Evolutionary conservation across 306 rosid genomes (phyloP), one percentile per base, ranked within the genome.

Genomic region (Corylus avellana): DNA sequence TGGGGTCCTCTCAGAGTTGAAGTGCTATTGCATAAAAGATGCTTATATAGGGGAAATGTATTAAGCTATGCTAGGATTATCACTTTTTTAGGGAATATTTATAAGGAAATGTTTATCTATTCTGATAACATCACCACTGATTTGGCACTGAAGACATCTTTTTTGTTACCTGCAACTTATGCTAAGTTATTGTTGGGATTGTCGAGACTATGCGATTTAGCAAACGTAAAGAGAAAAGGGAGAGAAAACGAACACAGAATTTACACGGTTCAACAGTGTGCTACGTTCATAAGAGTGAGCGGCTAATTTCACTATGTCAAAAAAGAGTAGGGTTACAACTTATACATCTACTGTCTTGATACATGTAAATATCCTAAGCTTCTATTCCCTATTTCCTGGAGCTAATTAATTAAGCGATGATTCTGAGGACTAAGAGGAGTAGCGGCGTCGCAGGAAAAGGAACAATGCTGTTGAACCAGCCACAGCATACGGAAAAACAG

Each of bases 401-500:
- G 64, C 2, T 22, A 39, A 75, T 35, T 59, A 44, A 58, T 44
- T 56, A 22, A 18, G 73, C 73, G 17, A 57, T 70, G 63, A 50
- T 57, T 84, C 69, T 32, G 70, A 78, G 77, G 57, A 71, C 83
- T 81, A 85, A 47, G 86, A 74, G 39, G 81, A 81, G 87, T 77
- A 82, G 39, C 35, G 55, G 72, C 68, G 78, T 75, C 66, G 42
- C 53, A 89, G 58, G 62, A 73, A 86, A 81, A 91, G 87, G 83
- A 86, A 91, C 47, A 91, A 70, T 47, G 89, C 92, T 35, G 93
- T 87, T 73, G 78, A 67, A 74, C 89, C 86, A 76, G 91, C 96
- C 83, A 87, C 79, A 3, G 88, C 85, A 22, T 91, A 87, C 12
- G 88, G 92, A 44, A 87, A 89, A 75, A 84, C 25, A 44, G 93